Conservation (phyloP, 129 eudicot genomes). For the Saposhnikovia divaricata region DNA sequence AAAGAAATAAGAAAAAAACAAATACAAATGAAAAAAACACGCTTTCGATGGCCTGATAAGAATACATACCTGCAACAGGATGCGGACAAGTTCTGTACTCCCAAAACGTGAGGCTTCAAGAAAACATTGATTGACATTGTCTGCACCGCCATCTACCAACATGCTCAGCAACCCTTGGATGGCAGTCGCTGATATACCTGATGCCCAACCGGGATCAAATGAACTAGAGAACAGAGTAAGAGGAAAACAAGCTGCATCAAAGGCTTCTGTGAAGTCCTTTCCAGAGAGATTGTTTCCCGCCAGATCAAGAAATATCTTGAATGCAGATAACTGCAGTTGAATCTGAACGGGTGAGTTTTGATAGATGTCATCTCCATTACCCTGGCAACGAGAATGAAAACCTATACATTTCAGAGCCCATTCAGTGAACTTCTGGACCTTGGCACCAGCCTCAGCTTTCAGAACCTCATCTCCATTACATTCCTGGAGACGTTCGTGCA, state of each 20-base stretch:
- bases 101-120: conserved; percentile 97
- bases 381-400: conserved; percentile 85
- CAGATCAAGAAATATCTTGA: conserved; percentile 79
- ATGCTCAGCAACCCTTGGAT: conserved; percentile 83
- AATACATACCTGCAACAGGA: conserved; percentile 69
- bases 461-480: conserved; percentile 93
- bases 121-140: conserved; percentile 94
- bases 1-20: neutral
- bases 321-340: conserved; percentile 81
- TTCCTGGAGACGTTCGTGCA: conserved; percentile 90
- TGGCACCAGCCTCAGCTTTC: conserved; percentile 96
- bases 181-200: conserved; percentile 92
- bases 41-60: neutral
- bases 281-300: conserved; percentile 84
- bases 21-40: neutral
- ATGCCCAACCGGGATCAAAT: conserved; percentile 96
- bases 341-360: conserved; percentile 75
- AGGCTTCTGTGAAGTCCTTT: conserved; percentile 94
- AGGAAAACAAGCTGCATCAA: conserved; percentile 98
- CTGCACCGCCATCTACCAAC: conserved; percentile 98
- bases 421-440: conserved; percentile 94
- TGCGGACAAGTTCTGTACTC: conserved; percentile 97
- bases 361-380: conserved; percentile 56
- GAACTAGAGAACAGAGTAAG: conserved; percentile 95
- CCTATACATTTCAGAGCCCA: conserved; percentile 99